A percentile compares a stretch with the other conserved stretches of the same genome.
phyloP scores from a whole-genome alignment of 1,284 basidiomycete genomes.

The Uromyces viciae-fabae region DNA sequence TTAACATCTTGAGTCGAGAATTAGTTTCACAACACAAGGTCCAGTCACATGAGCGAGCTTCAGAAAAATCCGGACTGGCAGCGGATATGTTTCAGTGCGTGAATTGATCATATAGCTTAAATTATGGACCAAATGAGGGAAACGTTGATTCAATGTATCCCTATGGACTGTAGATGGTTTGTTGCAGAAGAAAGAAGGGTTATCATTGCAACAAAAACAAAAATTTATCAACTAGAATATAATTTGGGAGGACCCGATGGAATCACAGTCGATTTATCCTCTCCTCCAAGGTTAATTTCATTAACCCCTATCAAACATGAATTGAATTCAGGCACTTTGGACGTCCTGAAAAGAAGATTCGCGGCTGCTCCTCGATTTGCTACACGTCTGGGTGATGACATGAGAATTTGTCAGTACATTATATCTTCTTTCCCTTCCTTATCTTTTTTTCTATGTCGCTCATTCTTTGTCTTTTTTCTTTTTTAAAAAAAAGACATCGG shows the following conservation, averaged over 20 bases:
- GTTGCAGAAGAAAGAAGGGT: slow-evolving; percentile 39
- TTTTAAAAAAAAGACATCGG: slow-evolving; percentile 24
- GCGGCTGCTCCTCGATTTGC: slow-evolving; percentile 40
- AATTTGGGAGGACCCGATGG: background rate
- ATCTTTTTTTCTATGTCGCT: background rate
- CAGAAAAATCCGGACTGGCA: background rate
- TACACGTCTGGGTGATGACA: slow-evolving; percentile 37
- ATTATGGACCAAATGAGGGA: background rate
- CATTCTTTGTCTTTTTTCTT: background rate
- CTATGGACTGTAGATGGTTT: slow-evolving; percentile 32
- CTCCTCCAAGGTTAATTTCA: slow-evolving; percentile 26
- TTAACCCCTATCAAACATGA: slow-evolving; percentile 33
- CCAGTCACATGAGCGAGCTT: background rate
- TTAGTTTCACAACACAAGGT: slow-evolving; percentile 40
- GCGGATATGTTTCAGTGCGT: slow-evolving; percentile 39
- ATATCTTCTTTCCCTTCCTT: background rate
- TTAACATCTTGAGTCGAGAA: slow-evolving; percentile 30
- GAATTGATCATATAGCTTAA: background rate
- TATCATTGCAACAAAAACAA: slow-evolving; percentile 42
- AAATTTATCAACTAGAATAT: slow-evolving; percentile 37
- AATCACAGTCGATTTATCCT: slow-evolving; percentile 7
- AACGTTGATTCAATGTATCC: no score
- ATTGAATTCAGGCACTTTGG: slow-evolving; percentile 36
- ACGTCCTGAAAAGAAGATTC: slow-evolving; percentile 41
- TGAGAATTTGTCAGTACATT: slow-evolving; percentile 40